Conservation (phyloP, 768 basidiomycete genomes). For the Boletus eberwhitei region DNA sequence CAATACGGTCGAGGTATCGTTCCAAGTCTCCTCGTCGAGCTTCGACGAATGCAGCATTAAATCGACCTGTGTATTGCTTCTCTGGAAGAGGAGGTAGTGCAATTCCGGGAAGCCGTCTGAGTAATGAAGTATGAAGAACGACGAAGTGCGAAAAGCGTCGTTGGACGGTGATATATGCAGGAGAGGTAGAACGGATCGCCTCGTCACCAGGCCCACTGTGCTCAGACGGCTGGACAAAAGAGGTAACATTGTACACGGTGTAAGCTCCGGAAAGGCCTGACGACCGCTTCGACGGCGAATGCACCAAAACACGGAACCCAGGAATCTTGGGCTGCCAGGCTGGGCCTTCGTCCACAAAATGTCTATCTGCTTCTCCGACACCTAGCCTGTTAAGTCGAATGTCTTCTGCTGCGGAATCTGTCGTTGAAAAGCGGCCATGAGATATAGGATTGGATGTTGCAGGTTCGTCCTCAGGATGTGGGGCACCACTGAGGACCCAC, state of each 20-base stretch:
- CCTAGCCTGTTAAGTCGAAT: slow-evolving; percentile 39
- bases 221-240: slow-evolving; percentile 31
- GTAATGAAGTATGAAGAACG: slow-evolving; percentile 68
- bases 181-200: slow-evolving; percentile 29
- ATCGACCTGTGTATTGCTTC: slow-evolving; percentile 80
- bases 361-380: slow-evolving; percentile 58
- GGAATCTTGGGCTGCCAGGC: slow-evolving; percentile 74
- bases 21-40: slow-evolving; percentile 79
- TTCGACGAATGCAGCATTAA: slow-evolving; percentile 79
- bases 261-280: slow-evolving; percentile 67
- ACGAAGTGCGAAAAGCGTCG: slow-evolving; percentile 86
- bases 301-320: slow-evolving; percentile 69
- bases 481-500: slow-evolving; percentile 69
- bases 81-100: slow-evolving; percentile 80
- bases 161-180: slow-evolving; percentile 66
- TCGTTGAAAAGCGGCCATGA: slow-evolving; percentile 27
- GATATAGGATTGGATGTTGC: slow-evolving; percentile 18
- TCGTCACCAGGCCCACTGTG: slow-evolving; percentile 18
- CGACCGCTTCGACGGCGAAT: slow-evolving; percentile 74
- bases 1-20: slow-evolving; percentile 66
- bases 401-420: slow-evolving; percentile 41
- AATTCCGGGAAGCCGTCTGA: slow-evolving; percentile 67
- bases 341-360: slow-evolving; percentile 68
- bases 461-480: slow-evolving; percentile 29
- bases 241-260: slow-evolving; percentile 74